Evolutionary conservation across 2,329 filamentous ascomycete species (phyloP), one percentile per base, ranked within the genome.

Genomic region (Pezicula neosporulosa): DNA sequence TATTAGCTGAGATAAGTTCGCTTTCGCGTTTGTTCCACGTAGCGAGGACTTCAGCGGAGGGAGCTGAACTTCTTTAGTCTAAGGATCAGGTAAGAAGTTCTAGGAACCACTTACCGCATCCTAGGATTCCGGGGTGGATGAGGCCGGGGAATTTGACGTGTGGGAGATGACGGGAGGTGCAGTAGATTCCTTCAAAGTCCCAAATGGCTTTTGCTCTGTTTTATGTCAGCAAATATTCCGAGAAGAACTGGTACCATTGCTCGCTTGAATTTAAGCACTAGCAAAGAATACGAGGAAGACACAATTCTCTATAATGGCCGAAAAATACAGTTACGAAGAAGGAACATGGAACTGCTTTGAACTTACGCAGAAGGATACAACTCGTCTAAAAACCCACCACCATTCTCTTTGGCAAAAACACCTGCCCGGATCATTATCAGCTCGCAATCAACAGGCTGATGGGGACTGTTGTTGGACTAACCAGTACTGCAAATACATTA

Each of bases 61-160:
- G 90, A 0, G 90, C 90, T 28, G 16, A 10, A 41, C 3, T 30
- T 24, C 3, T 3, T 42, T 19, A 42, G 36, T 19, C 10, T 16
- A 24, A 16, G 15, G 6, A 30, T 19, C 12, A 27, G 42, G 19
- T 44, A 7, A 9, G 24, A 13, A 21, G 16, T 27, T 15, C 4
- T 28, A 33, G 30, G 6, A 3, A 28, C 12, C 5, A 27, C 42
- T 28, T 44, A 0, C 92, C 92, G 64, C 90, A 96, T 16, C 92
- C 92, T 9, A 97, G 75, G 57, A 97, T 96, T 4, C 92, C 92
- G 0, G 92, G 92, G 67, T 96, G 92, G 65, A 96, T 96, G 30
- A 96, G 77, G 0, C 92, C 90, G 0, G 91, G 83, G 66, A 96
- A 96, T 39, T 89, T 86, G 39, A 96, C 91, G 56, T 88, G 86